Base-by-base conservation (phyloP, 371 early-diverging fungal species). In the Mucor circinelloides region DNA sequence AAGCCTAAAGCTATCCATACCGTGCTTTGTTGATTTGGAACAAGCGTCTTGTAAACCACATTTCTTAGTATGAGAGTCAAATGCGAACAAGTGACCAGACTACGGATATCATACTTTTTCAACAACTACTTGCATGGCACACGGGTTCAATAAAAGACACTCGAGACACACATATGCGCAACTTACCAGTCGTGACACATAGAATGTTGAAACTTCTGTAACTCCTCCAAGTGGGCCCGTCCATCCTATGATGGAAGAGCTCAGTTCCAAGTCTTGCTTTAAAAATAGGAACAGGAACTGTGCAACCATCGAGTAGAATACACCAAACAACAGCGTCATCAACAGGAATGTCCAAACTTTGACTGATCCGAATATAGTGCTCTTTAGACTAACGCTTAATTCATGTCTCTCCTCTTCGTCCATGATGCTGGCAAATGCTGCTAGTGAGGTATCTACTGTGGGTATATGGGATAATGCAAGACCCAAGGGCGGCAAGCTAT, bases 191-290 rank as follows among this genome's bases (percentile, higher is more conserved):
- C 75, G 71, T 2, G 82, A 81, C 19, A 78, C 48, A 68, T 77
- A 81, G 54, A 81, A 81, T 1, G 79, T 81, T 1, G 71, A 62
- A 8, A 81, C 79, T 70, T 81, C 82, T 4, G 77, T 73, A 15
- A 81, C 40, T 34, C 82, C 82, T 36, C 74, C 79, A 27, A 81
- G 67, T 21, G 82, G 82, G 12, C 82, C 82, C n/a, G 78, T 79
- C 77, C 77, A 78, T 12, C 82, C 82, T 21, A 81, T 76, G 3
- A 75, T 54, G 1, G 76, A 67, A 1, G 82, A 58, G 6, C 75
- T 69, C 27, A 79, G 63, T 1, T 66, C 62, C 19, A 81, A 55
- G 42, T 81, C 74, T 31, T 81, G 77, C 28, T 68, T 72, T 12
- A 77, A 55, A 34, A 75, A 73, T 32, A 81, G 50, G 25, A 81